Conservation (phyloP, 148 eudicot species). For the Silene conica region DNA sequence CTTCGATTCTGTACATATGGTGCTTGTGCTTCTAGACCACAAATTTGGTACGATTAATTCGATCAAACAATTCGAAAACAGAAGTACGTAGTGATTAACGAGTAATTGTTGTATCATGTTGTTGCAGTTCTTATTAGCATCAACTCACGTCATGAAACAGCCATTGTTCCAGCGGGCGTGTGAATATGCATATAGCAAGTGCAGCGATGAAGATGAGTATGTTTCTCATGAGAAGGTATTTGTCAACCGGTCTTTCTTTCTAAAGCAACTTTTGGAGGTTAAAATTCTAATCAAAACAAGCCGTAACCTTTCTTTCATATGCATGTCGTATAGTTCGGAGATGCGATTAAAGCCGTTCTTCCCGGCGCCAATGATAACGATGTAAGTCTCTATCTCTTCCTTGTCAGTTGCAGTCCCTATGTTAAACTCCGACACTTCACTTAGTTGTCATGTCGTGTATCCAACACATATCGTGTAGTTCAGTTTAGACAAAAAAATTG, state of each 20-base stretch:
- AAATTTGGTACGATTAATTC: too few species aligned
- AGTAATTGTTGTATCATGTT: slow-evolving; percentile 11
- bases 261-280: background rate
- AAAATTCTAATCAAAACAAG: too few species aligned
- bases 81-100: background rate
- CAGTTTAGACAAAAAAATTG: too few species aligned
- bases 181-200: slow-evolving; percentile 23
- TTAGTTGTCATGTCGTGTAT: too few species aligned
- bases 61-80: background rate
- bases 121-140: slow-evolving; percentile 33
- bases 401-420: background rate
- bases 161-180: slow-evolving; percentile 33
- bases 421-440: too few species aligned
- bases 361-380: slow-evolving; percentile 18
- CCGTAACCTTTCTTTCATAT: slow-evolving; percentile 1
- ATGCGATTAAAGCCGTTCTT: slow-evolving; percentile 19
- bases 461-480: too few species aligned
- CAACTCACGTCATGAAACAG: slow-evolving; percentile 29
- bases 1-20: too few species aligned
- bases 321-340: slow-evolving; percentile 26
- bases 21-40: too few species aligned
- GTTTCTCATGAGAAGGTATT: slow-evolving; percentile 22
- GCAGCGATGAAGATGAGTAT: slow-evolving; percentile 15
- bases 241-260: background rate
- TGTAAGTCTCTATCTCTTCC: slow-evolving; percentile 8